These are phyloP conservation scores for Xylaria sp. DNA, from an alignment of 2,329 filamentous ascomycete genomes.

Conservation along the genomic window DNA sequence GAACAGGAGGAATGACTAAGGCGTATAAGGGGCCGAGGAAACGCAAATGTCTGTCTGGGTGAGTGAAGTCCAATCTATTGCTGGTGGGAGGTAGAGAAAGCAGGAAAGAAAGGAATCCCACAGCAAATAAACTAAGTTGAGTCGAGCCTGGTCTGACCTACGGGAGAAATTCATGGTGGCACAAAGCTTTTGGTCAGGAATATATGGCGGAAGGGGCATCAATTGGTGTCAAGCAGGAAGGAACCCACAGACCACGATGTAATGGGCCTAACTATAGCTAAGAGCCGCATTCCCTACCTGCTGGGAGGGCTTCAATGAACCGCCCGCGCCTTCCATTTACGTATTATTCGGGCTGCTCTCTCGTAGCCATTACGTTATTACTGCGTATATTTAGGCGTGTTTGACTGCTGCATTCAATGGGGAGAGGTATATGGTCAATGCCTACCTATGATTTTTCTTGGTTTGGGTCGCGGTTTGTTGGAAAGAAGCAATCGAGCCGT, in stretches of 20 bases:
- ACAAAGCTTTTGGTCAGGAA: slow-evolving; percentile 24
- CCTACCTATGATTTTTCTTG: background rate
- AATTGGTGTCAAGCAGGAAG: slow-evolving; percentile 15
- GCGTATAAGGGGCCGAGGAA: slow-evolving; percentile 10
- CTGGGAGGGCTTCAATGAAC: background rate
- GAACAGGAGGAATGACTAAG: slow-evolving; percentile 8
- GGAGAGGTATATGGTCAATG: background rate
- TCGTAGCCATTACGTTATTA: slow-evolving; percentile 1
- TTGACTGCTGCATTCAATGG: background rate
- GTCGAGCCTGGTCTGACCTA: background rate
- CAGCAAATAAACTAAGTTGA: background rate
- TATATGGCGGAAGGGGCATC: slow-evolving; percentile 24
- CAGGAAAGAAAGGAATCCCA: slow-evolving; percentile 13
- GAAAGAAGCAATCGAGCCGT: background rate
- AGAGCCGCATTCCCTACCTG: slow-evolving; percentile 6
- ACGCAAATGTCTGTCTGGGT: slow-evolving; percentile 7
- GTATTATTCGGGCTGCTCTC: background rate
- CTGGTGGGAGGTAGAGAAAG: slow-evolving; percentile 8
- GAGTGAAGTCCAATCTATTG: slow-evolving; percentile 17
- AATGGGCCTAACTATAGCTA: slow-evolving; percentile 7
- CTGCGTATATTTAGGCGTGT: background rate
- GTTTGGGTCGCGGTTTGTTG: background rate
- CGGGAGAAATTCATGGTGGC: slow-evolving; percentile 19
- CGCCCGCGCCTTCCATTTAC: slow-evolving; percentile 19
- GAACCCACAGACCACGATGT: slow-evolving; percentile 19